Evolutionary conservation across 495 filamentous ascomycete genomes (phyloP).

Genomic region (Neurospora hispaniola): DNA sequence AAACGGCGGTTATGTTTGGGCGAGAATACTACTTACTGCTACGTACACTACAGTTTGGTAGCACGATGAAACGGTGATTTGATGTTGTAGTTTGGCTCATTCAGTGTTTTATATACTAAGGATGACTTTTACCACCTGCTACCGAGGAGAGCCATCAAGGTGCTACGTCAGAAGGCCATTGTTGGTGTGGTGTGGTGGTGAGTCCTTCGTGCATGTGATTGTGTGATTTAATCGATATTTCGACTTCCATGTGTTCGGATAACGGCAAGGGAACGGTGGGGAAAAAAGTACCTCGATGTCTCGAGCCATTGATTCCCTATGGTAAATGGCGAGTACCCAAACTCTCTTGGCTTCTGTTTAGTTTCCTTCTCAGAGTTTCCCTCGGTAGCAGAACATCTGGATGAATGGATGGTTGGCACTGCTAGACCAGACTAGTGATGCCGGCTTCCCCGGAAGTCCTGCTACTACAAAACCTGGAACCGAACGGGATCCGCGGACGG

Average conservation of each 20-base stretch:
- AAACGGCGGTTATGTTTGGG: neutral
- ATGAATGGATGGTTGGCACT: neutral
- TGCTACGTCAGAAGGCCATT: neutral
- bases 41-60: neutral
- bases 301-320: neutral
- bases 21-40: neutral
- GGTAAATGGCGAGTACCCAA: neutral
- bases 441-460: neutral
- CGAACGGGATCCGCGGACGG: neutral
- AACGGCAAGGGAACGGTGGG: constrained; percentile 2
- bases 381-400: neutral
- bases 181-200: neutral
- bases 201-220: constrained; percentile 13
- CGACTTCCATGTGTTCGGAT: constrained; percentile 4
- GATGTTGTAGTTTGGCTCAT: neutral
- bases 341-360: neutral
- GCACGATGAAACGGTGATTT: neutral
- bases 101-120: neutral
- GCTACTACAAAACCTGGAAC: neutral
- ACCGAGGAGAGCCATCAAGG: neutral
- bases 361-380: neutral
- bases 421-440: neutral
- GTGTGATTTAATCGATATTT: neutral
- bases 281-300: neutral
- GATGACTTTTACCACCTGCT: neutral